Evolutionary conservation across 306 rosid species (phyloP), one percentile per base, ranked within the genome.

Genomic region (Malus sylvestris): DNA sequence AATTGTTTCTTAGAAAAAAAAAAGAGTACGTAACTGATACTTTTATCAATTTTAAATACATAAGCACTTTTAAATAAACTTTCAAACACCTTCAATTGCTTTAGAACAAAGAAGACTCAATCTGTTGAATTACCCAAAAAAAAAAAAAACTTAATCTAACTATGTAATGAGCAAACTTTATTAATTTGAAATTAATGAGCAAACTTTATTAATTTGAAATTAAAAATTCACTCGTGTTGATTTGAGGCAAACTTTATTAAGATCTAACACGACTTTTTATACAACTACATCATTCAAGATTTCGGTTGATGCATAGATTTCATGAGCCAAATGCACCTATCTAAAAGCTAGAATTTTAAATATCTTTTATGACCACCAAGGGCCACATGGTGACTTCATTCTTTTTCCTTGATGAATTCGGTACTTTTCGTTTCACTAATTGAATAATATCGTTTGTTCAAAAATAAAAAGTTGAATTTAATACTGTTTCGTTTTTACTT

Each of bases 21-120:
- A 15, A 51, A 1, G 0, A 2, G 40, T 35, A 35, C 1, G 16
- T 51, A 51, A 51, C 2, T 2, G 8, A 0, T 51, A 15, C 3
- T 16, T 51, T 7, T 49, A 15, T 0, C 0, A 51, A 51, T 51
- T 51, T 16, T 51, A 16, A 51, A 49, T 4, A 49, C 20, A 15
- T 49, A 49, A 49, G 16, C 20, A 49, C 19, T 49, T 49, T 49
- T 49, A 49, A 49, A 16, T 15, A 51, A 2, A 49, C 55, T 49
- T 1, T 49, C 27, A 57, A 8, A 1, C 29, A 57, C 78, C 82
- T 76, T 71, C 44, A 78, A 68, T 86, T 86, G 83, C 86, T 76
- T 86, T 73, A 73, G 81, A 29, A 66, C 53, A 70, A 81, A 81
- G 84, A 83, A 73, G 78, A 73, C 72, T 68, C 72, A 51, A 70